These are phyloP conservation scores for Aspergillus sclerotioniger DNA, from an alignment of 495 filamentous ascomycete genomes.

Conservation along the genomic window DNA sequence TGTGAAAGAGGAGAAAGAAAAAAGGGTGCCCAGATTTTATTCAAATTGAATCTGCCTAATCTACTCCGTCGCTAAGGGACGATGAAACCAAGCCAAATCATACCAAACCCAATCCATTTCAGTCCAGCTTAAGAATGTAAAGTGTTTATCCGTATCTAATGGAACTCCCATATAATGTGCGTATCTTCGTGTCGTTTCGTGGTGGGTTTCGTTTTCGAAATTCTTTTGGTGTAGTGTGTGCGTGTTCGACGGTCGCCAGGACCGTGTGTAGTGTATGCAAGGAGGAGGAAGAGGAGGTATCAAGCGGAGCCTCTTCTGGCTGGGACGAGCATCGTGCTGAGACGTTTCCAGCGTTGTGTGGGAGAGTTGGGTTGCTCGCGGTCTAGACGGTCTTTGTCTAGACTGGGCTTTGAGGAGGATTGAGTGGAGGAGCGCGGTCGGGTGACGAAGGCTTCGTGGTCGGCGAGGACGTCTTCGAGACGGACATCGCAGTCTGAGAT, in stretches of 20 bases:
- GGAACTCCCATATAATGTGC: neutral
- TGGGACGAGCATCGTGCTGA: conserved; percentile 37
- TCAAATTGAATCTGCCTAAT: neutral
- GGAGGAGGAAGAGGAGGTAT: neutral
- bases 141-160: neutral
- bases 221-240: neutral
- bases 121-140: neutral
- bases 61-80: neutral
- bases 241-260: neutral
- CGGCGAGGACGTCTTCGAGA: conserved; percentile 49
- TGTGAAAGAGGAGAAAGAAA: neutral
- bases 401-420: conserved; percentile 32
- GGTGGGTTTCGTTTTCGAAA: neutral
- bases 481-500: conserved; percentile 46
- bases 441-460: conserved; percentile 43
- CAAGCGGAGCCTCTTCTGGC: conserved; percentile 20
- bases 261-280: neutral
- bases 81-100: neutral
- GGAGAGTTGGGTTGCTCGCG: conserved; percentile 29
- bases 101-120: neutral
- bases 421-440: conserved; percentile 42
- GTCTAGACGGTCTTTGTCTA: conserved; percentile 29
- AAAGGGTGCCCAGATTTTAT: neutral
- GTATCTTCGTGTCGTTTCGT: neutral
- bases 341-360: conserved; percentile 40